Evolutionary conservation across 495 filamentous ascomycete species (phyloP).

Genomic region (Annulohypoxylon nitens): DNA sequence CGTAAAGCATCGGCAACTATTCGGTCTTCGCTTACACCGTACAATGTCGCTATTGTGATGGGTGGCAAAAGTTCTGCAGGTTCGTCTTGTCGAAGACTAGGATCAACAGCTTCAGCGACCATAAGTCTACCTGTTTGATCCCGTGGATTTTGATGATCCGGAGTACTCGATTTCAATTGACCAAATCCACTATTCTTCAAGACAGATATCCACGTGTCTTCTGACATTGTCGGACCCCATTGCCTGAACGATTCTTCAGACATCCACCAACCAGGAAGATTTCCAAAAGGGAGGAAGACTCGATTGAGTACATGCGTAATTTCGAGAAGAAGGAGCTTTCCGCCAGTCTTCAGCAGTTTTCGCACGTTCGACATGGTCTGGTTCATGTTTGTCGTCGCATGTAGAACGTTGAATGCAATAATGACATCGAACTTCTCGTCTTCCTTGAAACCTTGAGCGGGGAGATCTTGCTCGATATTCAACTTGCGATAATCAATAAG

Average conservation of each 20-base stretch:
- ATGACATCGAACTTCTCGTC: conserved; percentile 62
- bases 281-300: conserved; percentile 12
- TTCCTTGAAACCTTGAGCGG: conserved; percentile 61
- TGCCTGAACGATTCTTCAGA: conserved; percentile 11
- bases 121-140: not conserved
- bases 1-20: not conserved
- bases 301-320: conserved; percentile 9
- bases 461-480: conserved; percentile 61
- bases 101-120: conserved; percentile 6
- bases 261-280: conserved; percentile 13
- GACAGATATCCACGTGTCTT: conserved; percentile 8
- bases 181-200: conserved; percentile 5
- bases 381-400: conserved; percentile 62
- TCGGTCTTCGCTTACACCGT: conserved; percentile 7
- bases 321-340: conserved; percentile 10
- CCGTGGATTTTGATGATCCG: conserved; percentile 6
- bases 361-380: conserved; percentile 63
- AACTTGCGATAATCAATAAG: conserved; percentile 56
- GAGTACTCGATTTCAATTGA: conserved; percentile 2
- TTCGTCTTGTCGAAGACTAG: not conserved
- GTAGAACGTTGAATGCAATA: conserved; percentile 66
- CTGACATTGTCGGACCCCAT: conserved; percentile 4
- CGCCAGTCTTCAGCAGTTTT: conserved; percentile 48
- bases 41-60: not conserved
- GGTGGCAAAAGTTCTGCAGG: not conserved